phyloP scores from a whole-genome alignment of 1,284 basidiomycete species.

The Pterulicium gracile region DNA sequence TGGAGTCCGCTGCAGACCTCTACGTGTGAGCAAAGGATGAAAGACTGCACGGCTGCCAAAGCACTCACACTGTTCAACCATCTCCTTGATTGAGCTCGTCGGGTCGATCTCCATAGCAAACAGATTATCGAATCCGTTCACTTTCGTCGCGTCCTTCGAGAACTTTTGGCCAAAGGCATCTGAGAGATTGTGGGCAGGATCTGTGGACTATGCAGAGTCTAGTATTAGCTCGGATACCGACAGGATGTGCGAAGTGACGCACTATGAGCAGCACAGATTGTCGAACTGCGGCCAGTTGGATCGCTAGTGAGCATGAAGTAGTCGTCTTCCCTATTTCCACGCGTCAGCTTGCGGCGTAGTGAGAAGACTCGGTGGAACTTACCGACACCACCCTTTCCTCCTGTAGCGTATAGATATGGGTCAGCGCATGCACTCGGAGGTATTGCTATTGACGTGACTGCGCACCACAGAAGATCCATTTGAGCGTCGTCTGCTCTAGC shows the following conservation, averaged over 20 bases:
- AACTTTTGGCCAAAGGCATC: conserved; percentile 99
- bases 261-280: conserved; percentile 93
- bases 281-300: conserved; percentile 79
- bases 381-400: conserved; percentile 93
- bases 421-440: conserved; percentile 1
- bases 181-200: conserved; percentile 97
- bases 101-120: conserved; percentile 99
- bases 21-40: conserved; percentile 4
- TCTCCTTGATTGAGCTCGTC: conserved; percentile 93
- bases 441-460: conserved; percentile 16
- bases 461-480: conserved; percentile 94
- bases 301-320: conserved; percentile 91
- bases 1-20: conserved; percentile 62
- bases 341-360: conserved; percentile 4
- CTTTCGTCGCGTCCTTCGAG: conserved; percentile 98
- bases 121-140: conserved; percentile 96
- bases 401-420: conserved; percentile 27
- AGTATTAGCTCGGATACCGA: background rate
- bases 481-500: conserved; percentile 78
- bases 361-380: conserved; percentile 28
- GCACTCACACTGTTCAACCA: conserved; percentile 89
- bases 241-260: conserved; percentile 21
- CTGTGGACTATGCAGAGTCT: conserved; percentile 66
- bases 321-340: conserved; percentile 76
- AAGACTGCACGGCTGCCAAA: background rate